phyloP scores from a whole-genome alignment of 148 eudicot species.

The Amaranthus hypochondriacus region DNA sequence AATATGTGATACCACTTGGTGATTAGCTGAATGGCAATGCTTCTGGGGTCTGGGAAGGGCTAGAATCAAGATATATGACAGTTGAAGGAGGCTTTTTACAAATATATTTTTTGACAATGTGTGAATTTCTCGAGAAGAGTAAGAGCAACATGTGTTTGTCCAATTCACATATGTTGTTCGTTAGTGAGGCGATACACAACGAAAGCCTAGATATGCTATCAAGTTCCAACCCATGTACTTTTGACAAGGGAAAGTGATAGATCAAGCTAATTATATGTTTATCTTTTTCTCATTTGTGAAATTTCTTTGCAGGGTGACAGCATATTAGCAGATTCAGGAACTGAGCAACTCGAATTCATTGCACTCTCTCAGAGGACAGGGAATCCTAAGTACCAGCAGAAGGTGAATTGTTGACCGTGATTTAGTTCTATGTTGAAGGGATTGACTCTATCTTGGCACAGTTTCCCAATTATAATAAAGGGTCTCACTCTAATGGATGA shows the following conservation, averaged over 20 bases:
- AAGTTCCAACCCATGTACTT: not conserved
- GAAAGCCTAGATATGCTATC: not conserved
- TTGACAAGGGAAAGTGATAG: not conserved
- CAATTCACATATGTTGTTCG: not conserved
- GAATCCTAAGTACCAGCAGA: slow-evolving; percentile 88
- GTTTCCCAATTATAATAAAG: not conserved
- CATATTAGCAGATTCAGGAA: slow-evolving; percentile 97
- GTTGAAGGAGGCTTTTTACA: not conserved
- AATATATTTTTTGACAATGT: too few species aligned
- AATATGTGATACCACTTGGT: not conserved
- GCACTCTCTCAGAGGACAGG: slow-evolving; percentile 98
- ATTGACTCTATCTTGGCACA: not conserved
- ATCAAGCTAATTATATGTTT: not conserved
- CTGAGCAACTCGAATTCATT: slow-evolving; percentile 97
- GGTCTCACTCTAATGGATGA: not conserved
- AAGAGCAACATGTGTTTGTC: not conserved
- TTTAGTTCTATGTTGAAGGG: not conserved
- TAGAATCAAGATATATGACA: not conserved
- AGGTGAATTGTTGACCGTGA: slow-evolving; percentile 39
- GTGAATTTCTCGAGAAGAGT: too few species aligned
- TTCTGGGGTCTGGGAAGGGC: not conserved
- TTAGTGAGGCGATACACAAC: not conserved
- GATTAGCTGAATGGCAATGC: not conserved
- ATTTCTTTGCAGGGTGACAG: slow-evolving; percentile 61
- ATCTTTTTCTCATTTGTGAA: not conserved